Conservation (phyloP, 768 basidiomycete genomes). For the Boletus speciosus region DNA sequence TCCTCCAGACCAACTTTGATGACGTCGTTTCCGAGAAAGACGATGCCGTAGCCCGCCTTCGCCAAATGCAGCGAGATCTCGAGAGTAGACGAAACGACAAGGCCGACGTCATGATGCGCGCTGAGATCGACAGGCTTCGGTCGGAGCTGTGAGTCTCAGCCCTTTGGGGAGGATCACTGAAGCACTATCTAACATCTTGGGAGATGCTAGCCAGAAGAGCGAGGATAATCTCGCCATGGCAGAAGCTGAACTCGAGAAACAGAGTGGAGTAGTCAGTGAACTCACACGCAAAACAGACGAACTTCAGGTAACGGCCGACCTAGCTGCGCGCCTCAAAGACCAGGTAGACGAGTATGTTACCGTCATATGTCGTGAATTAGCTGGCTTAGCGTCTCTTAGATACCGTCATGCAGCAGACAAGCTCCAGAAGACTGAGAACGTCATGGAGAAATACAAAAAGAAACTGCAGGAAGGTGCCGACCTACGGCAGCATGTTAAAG, state of each 20-base stretch:
- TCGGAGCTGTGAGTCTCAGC: constrained; percentile 70
- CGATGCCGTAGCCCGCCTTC: constrained; percentile 62
- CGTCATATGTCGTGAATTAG: background rate
- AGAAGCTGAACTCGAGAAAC: constrained; percentile 82
- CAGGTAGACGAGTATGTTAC: constrained; percentile 81
- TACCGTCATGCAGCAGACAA: constrained; percentile 91
- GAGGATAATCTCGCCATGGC: constrained; percentile 85
- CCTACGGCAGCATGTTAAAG: constrained; percentile 82
- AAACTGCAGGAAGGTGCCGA: constrained; percentile 95
- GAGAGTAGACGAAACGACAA: constrained; percentile 65
- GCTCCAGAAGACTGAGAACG: constrained; percentile 91
- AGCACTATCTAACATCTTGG: constrained; percentile 25
- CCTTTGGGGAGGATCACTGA: background rate
- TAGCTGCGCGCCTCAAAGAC: constrained; percentile 80
- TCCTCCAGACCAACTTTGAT: constrained; percentile 72
- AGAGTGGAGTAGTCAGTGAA: constrained; percentile 62
- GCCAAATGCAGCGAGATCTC: constrained; percentile 54
- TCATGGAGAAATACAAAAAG: constrained; percentile 98
- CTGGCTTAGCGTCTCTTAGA: constrained; percentile 36
- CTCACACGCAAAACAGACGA: constrained; percentile 80
- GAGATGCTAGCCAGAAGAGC: constrained; percentile 75
- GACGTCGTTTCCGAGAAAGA: constrained; percentile 77
- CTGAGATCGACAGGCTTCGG: constrained; percentile 79
- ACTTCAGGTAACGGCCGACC: constrained; percentile 70
- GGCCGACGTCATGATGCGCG: constrained; percentile 70